Base-by-base conservation (phyloP, 1,284 basidiomycete genomes). In the Heterobasidion occidentale region DNA sequence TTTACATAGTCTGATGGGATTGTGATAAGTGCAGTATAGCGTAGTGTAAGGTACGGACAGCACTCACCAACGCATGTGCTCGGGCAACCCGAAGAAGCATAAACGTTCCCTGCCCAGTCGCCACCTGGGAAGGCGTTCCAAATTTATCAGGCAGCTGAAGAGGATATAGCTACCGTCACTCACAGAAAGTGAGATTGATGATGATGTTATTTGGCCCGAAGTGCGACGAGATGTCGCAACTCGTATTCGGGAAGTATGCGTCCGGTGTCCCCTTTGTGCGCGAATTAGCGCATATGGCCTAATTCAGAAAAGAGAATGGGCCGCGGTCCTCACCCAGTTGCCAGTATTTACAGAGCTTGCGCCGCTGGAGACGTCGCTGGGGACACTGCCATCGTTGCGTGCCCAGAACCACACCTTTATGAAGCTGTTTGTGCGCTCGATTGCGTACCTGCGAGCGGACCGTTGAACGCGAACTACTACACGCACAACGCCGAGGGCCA, bases 391-490 rank as follows among this genome's bases (percentile, higher is more conserved):
- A 17, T 67, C 71, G 50, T 66, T 64, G 51, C 79, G 73, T 3
- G 77, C 63, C 81, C 81, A 84, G 70, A 83, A 84, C 81, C 81
- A 84, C 48, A 83, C 70, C 57, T 77, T 79, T 65, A 84, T 77
- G 62, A 68, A 76, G 3, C 67, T 63, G 17, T 66, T 58, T 2
- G 60, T 61, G 49, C 60, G 59, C 38, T 61, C 60, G 4, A 61
- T 49, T 3, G 60, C 60, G 36, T 74, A 80, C 75, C 77, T 79
- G 35, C 14, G 52, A 14, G 19, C 20, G n/a, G 42, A 46, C 51
- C n/a, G 36, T 36, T 42, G 50, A 49, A 11, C 36, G 14, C 15
- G 15, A 7, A 27, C 6, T 27, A 27, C 27, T 27, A 12, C n/a
- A 19, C 35, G 20, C 15, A 46, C 33, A 14, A n/a, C 52, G 36